Conservation (phyloP, 306 rosid genomes). For the Trichosanthes truncata region DNA sequence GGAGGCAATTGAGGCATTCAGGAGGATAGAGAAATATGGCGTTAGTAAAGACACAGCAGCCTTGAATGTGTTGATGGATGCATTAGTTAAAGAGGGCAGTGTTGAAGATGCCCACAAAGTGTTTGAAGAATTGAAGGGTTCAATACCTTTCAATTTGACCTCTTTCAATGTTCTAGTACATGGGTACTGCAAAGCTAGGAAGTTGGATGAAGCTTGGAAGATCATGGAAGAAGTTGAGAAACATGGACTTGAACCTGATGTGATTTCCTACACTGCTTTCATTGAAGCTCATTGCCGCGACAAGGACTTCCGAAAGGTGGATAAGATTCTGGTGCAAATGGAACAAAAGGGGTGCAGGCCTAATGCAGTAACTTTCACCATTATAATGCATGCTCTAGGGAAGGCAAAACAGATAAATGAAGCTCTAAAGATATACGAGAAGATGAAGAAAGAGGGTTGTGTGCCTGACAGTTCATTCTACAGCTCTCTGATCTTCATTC, state of each 20-base stretch:
- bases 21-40: constrained; percentile 30
- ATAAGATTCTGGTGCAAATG: constrained; percentile 52
- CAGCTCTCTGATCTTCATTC: constrained; percentile 47
- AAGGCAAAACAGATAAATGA: constrained; percentile 41
- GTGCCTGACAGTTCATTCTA: constrained; percentile 44
- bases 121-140: constrained; percentile 43
- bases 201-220: constrained; percentile 42
- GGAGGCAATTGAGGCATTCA: constrained; percentile 56
- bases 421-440: constrained; percentile 50
- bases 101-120: constrained; percentile 55
- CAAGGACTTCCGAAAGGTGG: constrained; percentile 56
- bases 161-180: constrained; percentile 65
- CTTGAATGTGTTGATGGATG: constrained; percentile 50
- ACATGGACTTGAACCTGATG: constrained; percentile 46
- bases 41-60: constrained; percentile 32
- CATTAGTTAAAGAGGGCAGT: constrained; percentile 52
- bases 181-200: constrained; percentile 65
- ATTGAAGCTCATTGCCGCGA: constrained; percentile 44
- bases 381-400: constrained; percentile 48
- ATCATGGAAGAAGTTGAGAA: constrained; percentile 60
- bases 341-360: constrained; percentile 38
- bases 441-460: constrained; percentile 49
- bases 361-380: constrained; percentile 50
- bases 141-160: constrained; percentile 21
- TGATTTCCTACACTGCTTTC: constrained; percentile 42